A percentile compares a stretch with the other conserved stretches of the same genome.
These are phyloP conservation scores for Saksenaea oblongispora DNA, from an alignment of 371 early-diverging fungal genomes.

Conservation along the genomic window DNA sequence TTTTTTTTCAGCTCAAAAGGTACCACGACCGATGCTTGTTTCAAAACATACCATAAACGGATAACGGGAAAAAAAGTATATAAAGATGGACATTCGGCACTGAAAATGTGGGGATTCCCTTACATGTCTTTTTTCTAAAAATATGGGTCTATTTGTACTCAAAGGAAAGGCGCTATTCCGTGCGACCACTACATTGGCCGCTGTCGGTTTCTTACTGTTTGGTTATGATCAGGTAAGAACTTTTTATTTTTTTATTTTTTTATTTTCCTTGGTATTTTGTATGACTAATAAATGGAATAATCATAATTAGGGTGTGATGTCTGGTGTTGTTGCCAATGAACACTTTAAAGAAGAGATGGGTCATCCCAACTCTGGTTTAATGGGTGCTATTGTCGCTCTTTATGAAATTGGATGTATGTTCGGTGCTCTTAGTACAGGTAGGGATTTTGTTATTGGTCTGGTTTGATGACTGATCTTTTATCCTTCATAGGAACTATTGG, in stretches of 20 bases:
- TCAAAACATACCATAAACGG: constrained; percentile 2
- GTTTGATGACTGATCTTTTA: background rate
- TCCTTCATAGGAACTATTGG: constrained; percentile 14
- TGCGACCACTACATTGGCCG: constrained; percentile 47
- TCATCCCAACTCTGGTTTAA: constrained; percentile 26
- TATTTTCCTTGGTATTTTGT: background rate
- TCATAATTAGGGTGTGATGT: constrained; percentile 41
- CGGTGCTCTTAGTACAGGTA: constrained; percentile 32
- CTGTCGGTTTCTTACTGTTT: constrained; percentile 50
- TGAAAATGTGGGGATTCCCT: constrained; percentile 4
- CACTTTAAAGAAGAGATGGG: constrained; percentile 38
- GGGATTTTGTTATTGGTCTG: background rate
- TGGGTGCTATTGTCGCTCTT: constrained; percentile 32
- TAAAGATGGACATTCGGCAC: background rate
- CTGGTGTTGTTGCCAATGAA: constrained; percentile 43
- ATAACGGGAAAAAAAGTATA: background rate
- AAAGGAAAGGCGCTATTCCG: constrained; percentile 43
- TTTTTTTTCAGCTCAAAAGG: background rate
- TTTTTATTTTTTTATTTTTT: background rate
- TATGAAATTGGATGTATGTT: constrained; percentile 38
- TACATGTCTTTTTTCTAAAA: constrained; percentile 7
- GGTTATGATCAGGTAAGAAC: constrained; percentile 52
- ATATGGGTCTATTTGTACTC: constrained; percentile 23
- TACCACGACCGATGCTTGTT: constrained; percentile 6
- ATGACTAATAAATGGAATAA: too few relatives aligned